Conservation (phyloP, 2,329 filamentous ascomycete genomes). For the Xylaria sp. region DNA sequence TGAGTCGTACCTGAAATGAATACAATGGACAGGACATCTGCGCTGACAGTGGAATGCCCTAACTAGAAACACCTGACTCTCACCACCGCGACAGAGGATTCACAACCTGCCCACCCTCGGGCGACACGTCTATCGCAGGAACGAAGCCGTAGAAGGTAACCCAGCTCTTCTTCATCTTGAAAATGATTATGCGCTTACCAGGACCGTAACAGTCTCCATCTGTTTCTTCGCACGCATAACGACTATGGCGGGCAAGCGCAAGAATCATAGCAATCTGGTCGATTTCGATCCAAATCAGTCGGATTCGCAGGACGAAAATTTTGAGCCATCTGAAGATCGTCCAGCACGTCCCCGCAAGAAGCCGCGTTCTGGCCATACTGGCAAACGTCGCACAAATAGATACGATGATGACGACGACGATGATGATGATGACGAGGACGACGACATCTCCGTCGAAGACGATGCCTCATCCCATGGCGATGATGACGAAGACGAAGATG, state of each 20-base stretch:
- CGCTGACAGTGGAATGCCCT: slow-evolving; percentile 6
- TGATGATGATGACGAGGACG: slow-evolving; percentile 47
- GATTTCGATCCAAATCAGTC: slow-evolving; percentile 63
- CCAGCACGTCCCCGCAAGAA: slow-evolving; percentile 35
- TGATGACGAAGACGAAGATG: slow-evolving; percentile 22
- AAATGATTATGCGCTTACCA: not conserved
- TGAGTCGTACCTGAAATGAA: not conserved
- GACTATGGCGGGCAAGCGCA: slow-evolving; percentile 50
- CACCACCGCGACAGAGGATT: not conserved
- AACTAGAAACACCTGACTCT: not conserved
- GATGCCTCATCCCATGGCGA: slow-evolving; percentile 42
- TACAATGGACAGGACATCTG: not conserved
- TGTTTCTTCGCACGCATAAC: not conserved
- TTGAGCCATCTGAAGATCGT: slow-evolving; percentile 47
- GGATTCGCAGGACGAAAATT: slow-evolving; percentile 61
- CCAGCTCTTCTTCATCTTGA: not conserved
- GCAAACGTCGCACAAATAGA: slow-evolving; percentile 30
- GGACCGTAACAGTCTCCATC: slow-evolving; percentile 2
- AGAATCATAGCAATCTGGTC: slow-evolving; percentile 42
- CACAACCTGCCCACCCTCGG: not conserved
- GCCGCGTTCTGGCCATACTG: slow-evolving; percentile 35
- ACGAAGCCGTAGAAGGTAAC: slow-evolving; percentile 2
- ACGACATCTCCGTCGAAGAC: slow-evolving; percentile 40
- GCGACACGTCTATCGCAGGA: not conserved
- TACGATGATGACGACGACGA: slow-evolving; percentile 60